A percentile compares a stretch with the other conserved stretches of the same genome.
Evolutionary conservation across 1,139 yeast species (phyloP).

Genomic region (Lodderomyces metapsilosis): DNA sequence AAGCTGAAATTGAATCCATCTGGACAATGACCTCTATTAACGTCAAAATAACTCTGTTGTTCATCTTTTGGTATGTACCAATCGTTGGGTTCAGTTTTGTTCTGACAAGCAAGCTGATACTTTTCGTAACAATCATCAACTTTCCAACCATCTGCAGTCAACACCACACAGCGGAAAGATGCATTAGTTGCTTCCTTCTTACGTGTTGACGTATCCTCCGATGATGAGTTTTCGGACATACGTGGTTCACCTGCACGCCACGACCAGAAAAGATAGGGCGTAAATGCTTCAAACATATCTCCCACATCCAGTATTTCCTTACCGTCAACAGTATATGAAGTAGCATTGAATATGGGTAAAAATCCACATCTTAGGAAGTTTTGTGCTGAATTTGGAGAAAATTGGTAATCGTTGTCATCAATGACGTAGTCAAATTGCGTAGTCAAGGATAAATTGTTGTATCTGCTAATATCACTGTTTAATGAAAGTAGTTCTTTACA

Average conservation of each 20-base stretch:
- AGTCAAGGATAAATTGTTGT: slow-evolving; percentile 18
- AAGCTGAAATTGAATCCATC: slow-evolving; percentile 49
- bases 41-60: slow-evolving; percentile 51
- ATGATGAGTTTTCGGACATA: neutral
- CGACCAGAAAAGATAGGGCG: slow-evolving; percentile 56
- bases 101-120: slow-evolving; percentile 57
- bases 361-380: slow-evolving; percentile 52
- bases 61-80: slow-evolving; percentile 46
- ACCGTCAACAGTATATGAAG: slow-evolving; percentile 20
- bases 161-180: slow-evolving; percentile 63
- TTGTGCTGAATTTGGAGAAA: slow-evolving; percentile 29
- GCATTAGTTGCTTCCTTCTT: slow-evolving; percentile 16
- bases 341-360: slow-evolving; percentile 55
- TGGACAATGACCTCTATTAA: slow-evolving; percentile 48
- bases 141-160: slow-evolving; percentile 50
- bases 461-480: slow-evolving; percentile 7
- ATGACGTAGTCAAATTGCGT: slow-evolving; percentile 39
- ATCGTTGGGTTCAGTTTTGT: slow-evolving; percentile 30
- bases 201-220: neutral
- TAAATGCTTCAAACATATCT: slow-evolving; percentile 21
- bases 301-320: slow-evolving; percentile 11
- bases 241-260: slow-evolving; percentile 61
- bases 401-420: slow-evolving; percentile 31
- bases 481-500: slow-evolving; percentile 11
- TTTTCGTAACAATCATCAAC: slow-evolving; percentile 63